Conservation (phyloP, 1,139 yeast genomes). For the Scheffersomyces parashehatae region DNA sequence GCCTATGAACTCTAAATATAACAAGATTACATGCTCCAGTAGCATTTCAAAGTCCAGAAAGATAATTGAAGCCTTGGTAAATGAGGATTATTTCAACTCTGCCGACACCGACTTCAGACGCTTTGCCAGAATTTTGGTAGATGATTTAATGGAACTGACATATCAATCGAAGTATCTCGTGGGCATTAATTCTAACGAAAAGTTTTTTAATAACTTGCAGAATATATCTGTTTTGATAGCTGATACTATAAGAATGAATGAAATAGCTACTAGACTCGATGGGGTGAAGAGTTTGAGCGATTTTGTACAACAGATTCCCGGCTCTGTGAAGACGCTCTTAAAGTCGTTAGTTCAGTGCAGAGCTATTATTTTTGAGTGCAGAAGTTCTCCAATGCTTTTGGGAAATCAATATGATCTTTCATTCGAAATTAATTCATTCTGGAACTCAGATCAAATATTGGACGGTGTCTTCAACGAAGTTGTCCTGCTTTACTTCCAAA, state of each 20-base stretch:
- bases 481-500: slow-evolving; percentile 41
- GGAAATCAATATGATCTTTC: slow-evolving; percentile 14
- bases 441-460: slow-evolving; percentile 24
- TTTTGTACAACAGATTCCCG: slow-evolving; percentile 35
- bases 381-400: slow-evolving; percentile 16
- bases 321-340: slow-evolving; percentile 35
- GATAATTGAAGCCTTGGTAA: slow-evolving; percentile 11
- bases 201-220: slow-evolving; percentile 21
- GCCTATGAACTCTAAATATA: slow-evolving; percentile 8
- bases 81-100: slow-evolving; percentile 10
- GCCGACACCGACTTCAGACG: background rate
- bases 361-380: slow-evolving; percentile 21
- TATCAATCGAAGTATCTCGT: slow-evolving; percentile 13
- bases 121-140: background rate
- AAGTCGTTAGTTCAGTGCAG: slow-evolving; percentile 40
- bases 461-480: slow-evolving; percentile 41
- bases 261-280: slow-evolving; percentile 51
- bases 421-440: slow-evolving; percentile 21
- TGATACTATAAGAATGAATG: slow-evolving; percentile 58
- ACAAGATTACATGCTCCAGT: slow-evolving; percentile 12
- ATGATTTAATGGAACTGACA: slow-evolving; percentile 2
- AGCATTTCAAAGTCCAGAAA: slow-evolving; percentile 12
- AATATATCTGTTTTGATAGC: slow-evolving; percentile 41
- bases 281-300: slow-evolving; percentile 33
- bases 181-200: slow-evolving; percentile 13